Base-by-base conservation (phyloP, 148 eudicot species). In the Amaranthus palmeri region DNA sequence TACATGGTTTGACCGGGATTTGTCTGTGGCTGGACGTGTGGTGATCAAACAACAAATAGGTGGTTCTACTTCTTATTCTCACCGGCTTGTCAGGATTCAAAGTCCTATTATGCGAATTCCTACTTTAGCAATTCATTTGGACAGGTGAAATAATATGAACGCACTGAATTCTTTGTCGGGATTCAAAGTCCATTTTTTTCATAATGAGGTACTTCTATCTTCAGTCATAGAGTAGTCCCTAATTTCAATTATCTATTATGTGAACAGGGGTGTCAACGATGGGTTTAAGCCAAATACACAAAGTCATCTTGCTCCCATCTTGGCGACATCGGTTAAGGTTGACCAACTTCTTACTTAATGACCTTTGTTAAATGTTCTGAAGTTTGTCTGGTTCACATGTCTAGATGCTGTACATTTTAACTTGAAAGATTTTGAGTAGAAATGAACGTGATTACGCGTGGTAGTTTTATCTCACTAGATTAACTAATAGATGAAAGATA, bases 1-100 rank as follows among this genome's bases (percentile, higher is more conserved):
- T 72, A 91, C 99, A 40, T 95, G 99, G 99, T 95, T 95, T 77
- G 99, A 95, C 74, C 88, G 99, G 18, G 99, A 95, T 75, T 80
- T 95, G 69, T 72, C 93, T 40, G 71, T 95, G 79, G 97, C 99
- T 68, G 99, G 99, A 69, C 85, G 99, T 75, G 80, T 95, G 82
- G 83, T 95, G 63, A 62, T 91, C 66, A 91, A 81, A 79, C 79
- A 86, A 69, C 82, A 77, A 64, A 87, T 87, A 80, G 89, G 88
- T 80, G 93, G 80, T 50, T 70, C 72, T 45, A 74, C 71, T 65
- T 79, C 93, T 18, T 95, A 84, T 81, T 84, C 85, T 48, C 97
- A 95, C 59, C 87, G 78, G 61, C 88, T 95, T 73, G 86, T 95
- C 72, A 84, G 92, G 75, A 84, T 95, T 74, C 79, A 83, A 78